Conservation (phyloP, 139 green algal genomes). For the Pleodorina starrii region DNA sequence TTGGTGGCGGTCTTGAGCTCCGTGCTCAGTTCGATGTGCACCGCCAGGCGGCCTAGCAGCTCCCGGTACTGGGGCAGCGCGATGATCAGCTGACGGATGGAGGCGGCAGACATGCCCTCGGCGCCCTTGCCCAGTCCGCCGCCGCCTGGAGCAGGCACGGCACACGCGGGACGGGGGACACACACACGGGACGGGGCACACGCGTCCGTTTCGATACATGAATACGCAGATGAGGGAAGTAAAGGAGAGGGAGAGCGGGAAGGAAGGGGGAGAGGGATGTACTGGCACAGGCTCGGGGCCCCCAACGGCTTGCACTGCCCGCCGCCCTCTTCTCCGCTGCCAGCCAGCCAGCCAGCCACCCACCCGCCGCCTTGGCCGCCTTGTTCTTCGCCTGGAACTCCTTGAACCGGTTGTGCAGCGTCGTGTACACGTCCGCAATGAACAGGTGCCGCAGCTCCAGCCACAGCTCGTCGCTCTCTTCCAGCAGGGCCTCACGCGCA, state of each 20-base stretch:
- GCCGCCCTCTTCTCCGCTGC: no score
- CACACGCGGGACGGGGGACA: no score
- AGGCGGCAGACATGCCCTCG: constrained; percentile 50
- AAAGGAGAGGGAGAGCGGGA: no score
- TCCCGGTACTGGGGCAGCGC: constrained; percentile 93
- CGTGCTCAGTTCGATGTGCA: constrained; percentile 90
- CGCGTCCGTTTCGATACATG: no score
- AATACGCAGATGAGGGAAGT: no score
- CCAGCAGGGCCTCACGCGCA: constrained; percentile 84
- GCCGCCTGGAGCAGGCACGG: no score
- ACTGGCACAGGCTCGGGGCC: no score
- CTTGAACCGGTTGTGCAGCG: constrained; percentile 52
- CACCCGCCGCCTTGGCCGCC: constrained; percentile 64
- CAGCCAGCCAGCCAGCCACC: neutral
- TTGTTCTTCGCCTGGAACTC: constrained; percentile 86
- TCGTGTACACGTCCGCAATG: constrained; percentile 85
- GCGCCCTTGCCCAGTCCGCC: constrained; percentile 8
- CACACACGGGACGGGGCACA: no score
- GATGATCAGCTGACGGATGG: constrained; percentile 82
- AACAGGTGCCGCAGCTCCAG: constrained; percentile 91
- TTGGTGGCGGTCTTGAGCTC: constrained; percentile 81
- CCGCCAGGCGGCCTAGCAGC: constrained; percentile 80
- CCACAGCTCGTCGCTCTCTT: constrained; percentile 65
- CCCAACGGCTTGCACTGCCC: no score
- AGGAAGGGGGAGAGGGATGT: no score